Base-by-base conservation (phyloP, 2,329 filamentous ascomycete genomes). In the Ophiosphaerella narmari region DNA sequence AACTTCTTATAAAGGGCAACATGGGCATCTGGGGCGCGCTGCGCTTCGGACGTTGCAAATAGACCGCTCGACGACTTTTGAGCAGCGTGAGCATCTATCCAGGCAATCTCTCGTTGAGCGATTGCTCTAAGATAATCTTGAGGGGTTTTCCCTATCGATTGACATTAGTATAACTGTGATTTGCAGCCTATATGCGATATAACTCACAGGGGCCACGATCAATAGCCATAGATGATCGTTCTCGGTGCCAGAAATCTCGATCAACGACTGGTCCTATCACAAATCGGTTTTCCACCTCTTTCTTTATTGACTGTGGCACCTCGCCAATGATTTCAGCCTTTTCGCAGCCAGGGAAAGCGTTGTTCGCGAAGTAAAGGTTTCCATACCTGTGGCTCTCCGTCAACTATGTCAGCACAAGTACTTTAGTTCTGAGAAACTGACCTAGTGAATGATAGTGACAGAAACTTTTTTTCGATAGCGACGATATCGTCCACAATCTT, bases 171-270 rank as follows among this genome's bases (percentile, higher is more conserved):
- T 11, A 29, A 29, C 26, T 29, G 26, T 29, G 11, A 7, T 29
- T 29, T 29, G 26, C 6, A 11, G 26, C 11, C 6, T 29, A 11
- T 29, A 29, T 29, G 11, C 26, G 6, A 29, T 29, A 29, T 29
- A 39, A 43, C 70, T 48, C 60, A 77, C 74, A 77, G 39, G 74
- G 75, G n/a, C 75, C 74, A 38, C 72, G 65, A 55, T 76, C 69
- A 46, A 74, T 65, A 26, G 54, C 32, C 63, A 74, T 72, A 7
- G 35, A 50, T 36, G 65, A 60, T 37, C 72, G 66, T 54, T 74
- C 62, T 46, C 64, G 64, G 6, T 60, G 61, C 75, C 70, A 77
- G 54, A 73, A 74, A 13, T 52, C 55, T 43, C 54, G 63, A 16
- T 68, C 61, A 13, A 67, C 67, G 29, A 72, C 66, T 50, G 74